Conservation (phyloP, 2,329 filamentous ascomycete species). For the Aspergillus brunneoviolaceus region DNA sequence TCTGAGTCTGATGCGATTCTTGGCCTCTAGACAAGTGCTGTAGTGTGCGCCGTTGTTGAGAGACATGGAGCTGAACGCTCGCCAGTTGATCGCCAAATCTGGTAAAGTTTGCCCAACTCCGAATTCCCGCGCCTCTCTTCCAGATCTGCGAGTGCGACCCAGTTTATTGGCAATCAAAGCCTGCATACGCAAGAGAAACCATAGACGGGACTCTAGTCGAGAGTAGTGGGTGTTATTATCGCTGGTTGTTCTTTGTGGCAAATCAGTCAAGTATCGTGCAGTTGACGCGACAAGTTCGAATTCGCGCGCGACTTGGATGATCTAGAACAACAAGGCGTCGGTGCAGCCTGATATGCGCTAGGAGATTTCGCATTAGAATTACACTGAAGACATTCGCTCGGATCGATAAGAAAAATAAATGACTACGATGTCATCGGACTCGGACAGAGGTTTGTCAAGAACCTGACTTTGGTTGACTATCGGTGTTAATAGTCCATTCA, state of each 20-base stretch:
- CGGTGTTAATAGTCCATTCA: conserved; percentile 4
- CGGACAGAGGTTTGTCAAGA: conserved; percentile 18
- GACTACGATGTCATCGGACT: conserved; percentile 20
- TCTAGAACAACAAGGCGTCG: background rate
- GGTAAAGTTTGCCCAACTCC: background rate
- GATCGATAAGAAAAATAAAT: background rate
- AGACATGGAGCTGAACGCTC: background rate
- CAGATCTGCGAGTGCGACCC: background rate
- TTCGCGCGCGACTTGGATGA: background rate
- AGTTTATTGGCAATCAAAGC: background rate
- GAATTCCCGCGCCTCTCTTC: background rate
- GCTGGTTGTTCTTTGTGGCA: background rate
- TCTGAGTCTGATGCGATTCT: too few relatives aligned
- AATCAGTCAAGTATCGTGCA: background rate
- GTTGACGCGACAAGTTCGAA: conserved; percentile 13
- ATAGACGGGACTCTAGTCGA: background rate
- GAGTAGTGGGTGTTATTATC: background rate
- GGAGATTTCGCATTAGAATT: too few relatives aligned
- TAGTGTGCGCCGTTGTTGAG: too few relatives aligned
- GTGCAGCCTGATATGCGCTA: background rate
- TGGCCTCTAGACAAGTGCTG: too few relatives aligned
- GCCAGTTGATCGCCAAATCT: conserved; percentile 6
- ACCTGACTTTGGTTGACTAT: background rate
- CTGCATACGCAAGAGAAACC: background rate
- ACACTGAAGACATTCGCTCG: background rate